Conservation (phyloP, 2,329 filamentous ascomycete genomes). For the Fusarium robinianum region DNA sequence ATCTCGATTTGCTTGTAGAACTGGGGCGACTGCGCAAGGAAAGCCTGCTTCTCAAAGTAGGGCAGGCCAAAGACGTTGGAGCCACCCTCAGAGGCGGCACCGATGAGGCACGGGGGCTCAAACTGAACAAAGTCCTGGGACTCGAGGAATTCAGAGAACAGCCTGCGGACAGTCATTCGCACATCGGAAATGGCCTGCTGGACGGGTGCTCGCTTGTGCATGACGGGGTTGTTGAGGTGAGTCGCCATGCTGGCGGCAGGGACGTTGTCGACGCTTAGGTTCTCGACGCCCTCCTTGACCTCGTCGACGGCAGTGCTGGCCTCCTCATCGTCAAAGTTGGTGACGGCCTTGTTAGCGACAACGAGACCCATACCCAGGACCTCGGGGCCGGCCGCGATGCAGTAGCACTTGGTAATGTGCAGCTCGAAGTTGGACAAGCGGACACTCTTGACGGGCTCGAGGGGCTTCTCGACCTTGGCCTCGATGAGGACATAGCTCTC, state of each 20-base stretch:
- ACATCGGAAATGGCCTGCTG: conserved; percentile 76
- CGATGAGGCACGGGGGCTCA: conserved; percentile 87
- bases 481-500: conserved; percentile 86
- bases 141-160: conserved; percentile 81
- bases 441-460: conserved; percentile 87
- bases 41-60: conserved; percentile 87
- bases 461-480: conserved; percentile 77
- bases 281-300: conserved; percentile 50
- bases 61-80: conserved; percentile 87
- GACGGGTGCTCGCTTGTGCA: conserved; percentile 89
- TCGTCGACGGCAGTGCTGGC: conserved; percentile 47
- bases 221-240: conserved; percentile 86
- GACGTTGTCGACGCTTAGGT: conserved; percentile 49
- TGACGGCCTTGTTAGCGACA: conserved; percentile 58
- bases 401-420: conserved; percentile 83
- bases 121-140: conserved; percentile 78
- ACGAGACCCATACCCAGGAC: conserved; percentile 62
- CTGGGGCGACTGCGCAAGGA: conserved; percentile 78
- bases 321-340: conserved; percentile 64
- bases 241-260: conserved; percentile 82
- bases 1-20: conserved; percentile 90
- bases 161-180: conserved; percentile 62
- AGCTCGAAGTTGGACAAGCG: conserved; percentile 81
- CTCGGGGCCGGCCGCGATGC: conserved; percentile 67
- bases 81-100: conserved; percentile 89